phyloP scores from a whole-genome alignment of 176 grass and related monocot species.

The Coix lacrymajobi region DNA sequence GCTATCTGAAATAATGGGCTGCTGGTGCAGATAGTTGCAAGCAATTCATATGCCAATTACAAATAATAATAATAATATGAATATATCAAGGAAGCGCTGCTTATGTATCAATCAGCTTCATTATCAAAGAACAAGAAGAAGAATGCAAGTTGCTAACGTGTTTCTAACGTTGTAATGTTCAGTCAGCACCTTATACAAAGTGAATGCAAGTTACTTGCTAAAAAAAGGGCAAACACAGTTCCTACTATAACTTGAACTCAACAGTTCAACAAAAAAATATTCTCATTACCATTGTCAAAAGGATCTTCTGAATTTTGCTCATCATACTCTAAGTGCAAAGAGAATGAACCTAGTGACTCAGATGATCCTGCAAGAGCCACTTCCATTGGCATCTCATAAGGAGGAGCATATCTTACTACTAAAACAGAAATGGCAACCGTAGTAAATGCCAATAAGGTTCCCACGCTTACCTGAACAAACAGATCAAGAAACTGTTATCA shows the following conservation, averaged over 20 bases:
- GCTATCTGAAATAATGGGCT: background rate
- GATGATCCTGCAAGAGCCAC: constrained; percentile 37
- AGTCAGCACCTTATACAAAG: background rate
- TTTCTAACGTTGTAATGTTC: background rate
- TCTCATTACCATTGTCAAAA: constrained; percentile 29
- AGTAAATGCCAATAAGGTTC: constrained; percentile 84
- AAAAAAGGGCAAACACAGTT: background rate
- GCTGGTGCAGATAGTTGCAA: background rate
- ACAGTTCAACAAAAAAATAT: background rate
- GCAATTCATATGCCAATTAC: background rate
- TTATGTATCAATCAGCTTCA: background rate
- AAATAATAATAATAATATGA: background rate
- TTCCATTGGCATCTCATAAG: constrained; percentile 52
- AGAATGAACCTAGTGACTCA: constrained; percentile 32
- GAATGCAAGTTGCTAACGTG: background rate
- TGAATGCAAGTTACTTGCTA: background rate
- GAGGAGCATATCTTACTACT: constrained; percentile 74
- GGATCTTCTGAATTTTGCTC: constrained; percentile 18
- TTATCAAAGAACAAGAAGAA: background rate
- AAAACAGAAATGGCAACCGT: constrained; percentile 73
- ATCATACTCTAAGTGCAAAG: constrained; percentile 1
- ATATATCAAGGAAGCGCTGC: background rate
- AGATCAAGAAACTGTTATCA: constrained; percentile 29
- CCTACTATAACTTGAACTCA: background rate
- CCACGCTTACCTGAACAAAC: constrained; percentile 77